Base-by-base conservation (phyloP, 345 rosid species). In the Citrus australasica region DNA sequence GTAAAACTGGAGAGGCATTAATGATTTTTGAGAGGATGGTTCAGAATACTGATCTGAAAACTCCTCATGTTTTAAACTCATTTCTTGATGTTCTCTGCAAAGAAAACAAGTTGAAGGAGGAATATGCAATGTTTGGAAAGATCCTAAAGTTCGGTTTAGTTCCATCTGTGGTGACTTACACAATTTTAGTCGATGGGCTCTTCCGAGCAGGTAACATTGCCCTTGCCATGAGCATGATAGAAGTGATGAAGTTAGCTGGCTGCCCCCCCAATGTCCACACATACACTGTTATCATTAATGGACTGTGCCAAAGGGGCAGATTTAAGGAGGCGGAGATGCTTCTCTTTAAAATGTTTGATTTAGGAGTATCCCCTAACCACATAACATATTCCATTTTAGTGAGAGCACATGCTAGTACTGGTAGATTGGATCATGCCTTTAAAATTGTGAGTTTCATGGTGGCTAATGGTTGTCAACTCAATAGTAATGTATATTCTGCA, bases 121-220 rank as follows among this genome's bases (percentile, higher is more conserved):
- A 82, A 62, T 78, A 81, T 58, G 86, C 91, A 1, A 81, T 88
- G 84, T 35, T 88, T 16, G 88, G 85, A 65, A 88, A 80, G 78
- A 76, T 88, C 46, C 65, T 73, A 9, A 86, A 86, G 79, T 82
- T 78, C 32, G 86, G 91, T 37, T 83, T 86, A 71, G 80, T 73
- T 81, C 89, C 91, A 73, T 84, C 89, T 62, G 86, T 84, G 16
- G 91, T 88, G 76, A 86, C 85, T 66, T 88, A 84, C 62, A 83
- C 89, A 19, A 84, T 86, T 73, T 74, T 88, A 78, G 73, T 86
- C 37, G 85, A 85, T 22, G 88, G 85, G 48, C 81, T 86, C 73
- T 83, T 79, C 78, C 79, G 79, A 60, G 81, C 82, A 28, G 88
- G 87, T 68, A 78, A 86, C 59, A 42, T 86, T 66, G 62, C 63